Evolutionary conservation across 2,329 filamentous ascomycete species (phyloP).

Genomic region (Cryphonectria japonica): DNA sequence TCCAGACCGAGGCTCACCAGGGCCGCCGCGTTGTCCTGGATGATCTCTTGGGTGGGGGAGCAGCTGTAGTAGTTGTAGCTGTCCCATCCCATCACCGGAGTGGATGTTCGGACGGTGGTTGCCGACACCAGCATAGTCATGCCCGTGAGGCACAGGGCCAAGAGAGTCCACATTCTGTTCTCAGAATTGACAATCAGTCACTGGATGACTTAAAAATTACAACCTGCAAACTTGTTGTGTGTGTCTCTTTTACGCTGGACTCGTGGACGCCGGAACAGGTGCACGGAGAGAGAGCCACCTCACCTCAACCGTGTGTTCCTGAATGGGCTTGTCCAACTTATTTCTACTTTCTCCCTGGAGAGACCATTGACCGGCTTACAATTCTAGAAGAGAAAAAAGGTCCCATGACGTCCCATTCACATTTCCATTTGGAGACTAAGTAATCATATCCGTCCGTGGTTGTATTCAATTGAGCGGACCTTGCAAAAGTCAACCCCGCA

Average conservation of each 20-base stretch:
- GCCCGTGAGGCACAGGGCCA: background rate
- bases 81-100: slow-evolving; percentile 59
- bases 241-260: background rate
- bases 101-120: slow-evolving; percentile 30
- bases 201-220: background rate
- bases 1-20: slow-evolving; percentile 56
- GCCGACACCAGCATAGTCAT: slow-evolving; percentile 14
- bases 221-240: background rate
- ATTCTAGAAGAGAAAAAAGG: background rate
- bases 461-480: background rate
- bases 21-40: slow-evolving; percentile 56
- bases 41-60: slow-evolving; percentile 50
- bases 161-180: background rate
- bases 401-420: background rate
- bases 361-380: background rate
- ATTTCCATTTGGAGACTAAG: background rate
- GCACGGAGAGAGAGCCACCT: background rate
- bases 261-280: background rate
- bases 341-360: background rate
- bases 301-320: background rate
- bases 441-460: background rate
- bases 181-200: too few relatives aligned
- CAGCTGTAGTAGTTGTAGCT: slow-evolving; percentile 62
- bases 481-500: background rate
- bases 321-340: background rate